Conservation (phyloP, 768 basidiomycete genomes). For the Phylloporus arenicola region DNA sequence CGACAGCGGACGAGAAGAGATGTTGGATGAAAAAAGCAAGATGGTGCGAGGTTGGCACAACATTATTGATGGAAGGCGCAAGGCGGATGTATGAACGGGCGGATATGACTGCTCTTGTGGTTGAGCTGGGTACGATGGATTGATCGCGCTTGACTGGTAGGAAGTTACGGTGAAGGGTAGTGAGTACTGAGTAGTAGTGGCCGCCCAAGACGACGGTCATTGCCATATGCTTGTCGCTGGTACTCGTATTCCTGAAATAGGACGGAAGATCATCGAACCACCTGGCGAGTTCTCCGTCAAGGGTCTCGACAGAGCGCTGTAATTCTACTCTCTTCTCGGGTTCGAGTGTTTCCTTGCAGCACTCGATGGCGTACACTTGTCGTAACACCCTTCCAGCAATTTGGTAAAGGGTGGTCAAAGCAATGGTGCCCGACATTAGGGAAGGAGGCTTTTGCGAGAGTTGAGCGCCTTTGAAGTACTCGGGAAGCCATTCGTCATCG, state of each 20-base stretch:
- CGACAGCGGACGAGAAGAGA: conserved; percentile 83
- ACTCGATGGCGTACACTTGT: conserved; percentile 78
- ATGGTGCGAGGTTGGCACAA: conserved; percentile 81
- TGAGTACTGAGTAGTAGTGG: conserved; percentile 84
- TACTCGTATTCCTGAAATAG: conserved; percentile 67
- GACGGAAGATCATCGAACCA: conserved; percentile 80
- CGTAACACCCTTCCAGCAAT: conserved; percentile 79
- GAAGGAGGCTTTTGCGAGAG: conserved; percentile 53
- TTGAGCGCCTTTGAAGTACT: conserved; percentile 64
- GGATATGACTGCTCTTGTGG: conserved; percentile 73
- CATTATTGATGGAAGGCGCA: conserved; percentile 78
- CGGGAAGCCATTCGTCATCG: conserved; percentile 72
- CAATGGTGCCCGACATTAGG: conserved; percentile 78
- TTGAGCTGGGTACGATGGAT: conserved; percentile 63
- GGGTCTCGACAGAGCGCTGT: conserved; percentile 69
- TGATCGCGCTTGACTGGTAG: conserved; percentile 75
- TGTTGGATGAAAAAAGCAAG: conserved; percentile 88
- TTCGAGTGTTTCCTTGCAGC: conserved; percentile 66
- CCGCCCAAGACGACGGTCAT: conserved; percentile 85
- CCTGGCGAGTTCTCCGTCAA: conserved; percentile 70
- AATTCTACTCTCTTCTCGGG: conserved; percentile 70
- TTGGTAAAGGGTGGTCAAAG: conserved; percentile 73
- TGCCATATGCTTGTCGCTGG: conserved; percentile 74
- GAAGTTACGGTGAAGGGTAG: conserved; percentile 84
- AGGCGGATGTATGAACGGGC: conserved; percentile 82